Conservation (phyloP, 2,329 filamentous ascomycete genomes). For the Stemphylium vesicarium region DNA sequence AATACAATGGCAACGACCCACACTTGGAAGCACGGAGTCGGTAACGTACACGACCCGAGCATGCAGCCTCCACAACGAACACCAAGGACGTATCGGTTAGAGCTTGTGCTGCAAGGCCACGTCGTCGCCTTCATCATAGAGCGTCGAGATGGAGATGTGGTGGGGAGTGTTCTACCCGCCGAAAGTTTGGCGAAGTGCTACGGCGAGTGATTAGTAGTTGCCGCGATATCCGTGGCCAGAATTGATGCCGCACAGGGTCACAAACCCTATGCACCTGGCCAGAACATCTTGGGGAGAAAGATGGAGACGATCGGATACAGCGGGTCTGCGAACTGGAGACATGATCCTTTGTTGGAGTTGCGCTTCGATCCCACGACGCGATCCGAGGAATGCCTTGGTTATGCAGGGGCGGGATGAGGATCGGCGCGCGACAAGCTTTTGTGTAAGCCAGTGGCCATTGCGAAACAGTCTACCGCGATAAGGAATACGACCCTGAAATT, state of each 20-base stretch:
- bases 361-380: slow-evolving; percentile 15
- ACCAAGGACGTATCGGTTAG: slow-evolving; percentile 12
- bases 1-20: slow-evolving; percentile 8
- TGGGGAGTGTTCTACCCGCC: slow-evolving; percentile 4
- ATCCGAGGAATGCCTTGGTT: slow-evolving; percentile 8
- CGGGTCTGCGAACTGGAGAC: slow-evolving; percentile 15
- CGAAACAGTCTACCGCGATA: slow-evolving; percentile 20
- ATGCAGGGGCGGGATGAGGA: slow-evolving; percentile 24
- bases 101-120: slow-evolving; percentile 11
- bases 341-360: slow-evolving; percentile 5
- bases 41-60: slow-evolving; percentile 5
- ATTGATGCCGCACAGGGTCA: slow-evolving; percentile 3
- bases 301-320: slow-evolving; percentile 14
- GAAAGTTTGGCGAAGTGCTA: background rate
- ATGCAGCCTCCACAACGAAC: slow-evolving; percentile 4
- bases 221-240: slow-evolving; percentile 2
- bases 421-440: slow-evolving; percentile 19
- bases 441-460: slow-evolving; percentile 7
- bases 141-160: slow-evolving; percentile 5
- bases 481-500: slow-evolving; percentile 12
- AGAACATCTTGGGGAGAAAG: slow-evolving; percentile 16
- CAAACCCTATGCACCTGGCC: slow-evolving; percentile 3
- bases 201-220: background rate
- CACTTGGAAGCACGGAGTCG: slow-evolving; percentile 8
- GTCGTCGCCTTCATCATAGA: slow-evolving; percentile 5